Conservation (phyloP, 352 stramenopile genomes). For the Globisporangium carolinianum region DNA sequence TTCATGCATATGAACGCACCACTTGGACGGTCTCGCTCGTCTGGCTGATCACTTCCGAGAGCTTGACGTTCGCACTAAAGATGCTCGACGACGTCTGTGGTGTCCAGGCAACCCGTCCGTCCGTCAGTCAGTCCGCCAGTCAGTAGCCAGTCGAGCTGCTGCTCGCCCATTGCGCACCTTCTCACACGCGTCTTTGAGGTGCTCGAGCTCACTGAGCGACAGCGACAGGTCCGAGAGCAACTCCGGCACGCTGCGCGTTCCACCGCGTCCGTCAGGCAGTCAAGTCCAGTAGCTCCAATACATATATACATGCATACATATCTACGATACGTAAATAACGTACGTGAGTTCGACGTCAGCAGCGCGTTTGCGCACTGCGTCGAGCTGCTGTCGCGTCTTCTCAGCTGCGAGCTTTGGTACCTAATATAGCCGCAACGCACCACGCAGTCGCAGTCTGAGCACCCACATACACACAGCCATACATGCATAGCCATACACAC, state of each 20-base stretch:
- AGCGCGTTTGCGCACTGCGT: constrained; percentile 46
- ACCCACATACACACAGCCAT: too few species aligned
- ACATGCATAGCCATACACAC: too few species aligned
- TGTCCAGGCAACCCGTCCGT: background rate
- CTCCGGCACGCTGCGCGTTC: constrained; percentile 19
- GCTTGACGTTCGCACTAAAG: constrained; percentile 37
- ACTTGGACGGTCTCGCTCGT: constrained; percentile 66
- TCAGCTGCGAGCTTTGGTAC: constrained; percentile 46
- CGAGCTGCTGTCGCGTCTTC: constrained; percentile 42
- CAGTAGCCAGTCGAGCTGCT: background rate
- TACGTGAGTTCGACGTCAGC: constrained; percentile 44
- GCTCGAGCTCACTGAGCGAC: constrained; percentile 32
- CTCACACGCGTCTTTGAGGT: constrained; percentile 42
- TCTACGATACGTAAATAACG: constrained; percentile 1
- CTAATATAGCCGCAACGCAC: constrained; percentile 8
- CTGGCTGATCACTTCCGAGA: constrained; percentile 47
- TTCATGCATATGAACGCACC: constrained; percentile 19
- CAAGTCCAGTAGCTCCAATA: too few species aligned
- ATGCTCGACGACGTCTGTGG: constrained; percentile 50
- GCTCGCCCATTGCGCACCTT: constrained; percentile 23
- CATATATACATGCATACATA: constrained; percentile 1
- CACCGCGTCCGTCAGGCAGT: too few species aligned
- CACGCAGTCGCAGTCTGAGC: background rate
- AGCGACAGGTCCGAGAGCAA: constrained; percentile 23
- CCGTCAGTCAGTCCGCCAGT: background rate